These are phyloP conservation scores for Guyanaporus albipodus DNA, from an alignment of 768 basidiomycete species.

Conservation along the genomic window DNA sequence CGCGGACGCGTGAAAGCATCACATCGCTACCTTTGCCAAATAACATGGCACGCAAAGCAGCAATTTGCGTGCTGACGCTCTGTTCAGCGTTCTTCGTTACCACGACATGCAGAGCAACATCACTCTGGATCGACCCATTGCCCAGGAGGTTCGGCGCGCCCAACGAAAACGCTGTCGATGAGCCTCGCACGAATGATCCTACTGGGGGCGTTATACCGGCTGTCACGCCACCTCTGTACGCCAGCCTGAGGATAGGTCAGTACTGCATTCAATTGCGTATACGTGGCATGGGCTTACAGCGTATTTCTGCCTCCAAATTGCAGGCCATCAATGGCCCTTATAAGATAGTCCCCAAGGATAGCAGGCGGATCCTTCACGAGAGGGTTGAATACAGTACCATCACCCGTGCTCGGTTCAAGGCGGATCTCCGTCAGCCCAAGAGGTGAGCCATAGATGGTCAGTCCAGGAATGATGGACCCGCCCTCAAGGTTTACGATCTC, in stretches of 20 bases:
- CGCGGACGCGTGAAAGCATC: constrained; percentile 14
- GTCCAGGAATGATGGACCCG: constrained; percentile 64
- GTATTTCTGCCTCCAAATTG: constrained; percentile 14
- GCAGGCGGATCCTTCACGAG: constrained; percentile 40
- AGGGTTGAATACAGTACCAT: constrained; percentile 61
- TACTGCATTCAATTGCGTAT: neutral
- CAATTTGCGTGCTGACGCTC: constrained; percentile 67
- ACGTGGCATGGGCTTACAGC: constrained; percentile 17
- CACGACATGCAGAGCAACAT: constrained; percentile 59
- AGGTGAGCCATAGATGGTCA: constrained; percentile 68
- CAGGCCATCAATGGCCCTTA: constrained; percentile 42
- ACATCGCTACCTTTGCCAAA: constrained; percentile 47
- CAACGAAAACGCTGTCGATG: constrained; percentile 60
- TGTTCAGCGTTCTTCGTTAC: constrained; percentile 39
- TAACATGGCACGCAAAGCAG: constrained; percentile 57
- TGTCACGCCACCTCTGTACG: constrained; percentile 67
- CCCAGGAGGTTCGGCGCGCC: constrained; percentile 33
- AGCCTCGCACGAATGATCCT: constrained; percentile 52
- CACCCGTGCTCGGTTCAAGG: constrained; percentile 63
- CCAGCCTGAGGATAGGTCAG: constrained; percentile 39
- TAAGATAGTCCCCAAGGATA: constrained; percentile 5
- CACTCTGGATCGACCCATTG: constrained; percentile 37
- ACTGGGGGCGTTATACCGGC: constrained; percentile 50
- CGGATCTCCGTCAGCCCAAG: constrained; percentile 70
- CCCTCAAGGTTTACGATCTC: constrained; percentile 61